phyloP scores from a whole-genome alignment of 2,329 filamentous ascomycete species.

The Chaetomiaceae sp. region DNA sequence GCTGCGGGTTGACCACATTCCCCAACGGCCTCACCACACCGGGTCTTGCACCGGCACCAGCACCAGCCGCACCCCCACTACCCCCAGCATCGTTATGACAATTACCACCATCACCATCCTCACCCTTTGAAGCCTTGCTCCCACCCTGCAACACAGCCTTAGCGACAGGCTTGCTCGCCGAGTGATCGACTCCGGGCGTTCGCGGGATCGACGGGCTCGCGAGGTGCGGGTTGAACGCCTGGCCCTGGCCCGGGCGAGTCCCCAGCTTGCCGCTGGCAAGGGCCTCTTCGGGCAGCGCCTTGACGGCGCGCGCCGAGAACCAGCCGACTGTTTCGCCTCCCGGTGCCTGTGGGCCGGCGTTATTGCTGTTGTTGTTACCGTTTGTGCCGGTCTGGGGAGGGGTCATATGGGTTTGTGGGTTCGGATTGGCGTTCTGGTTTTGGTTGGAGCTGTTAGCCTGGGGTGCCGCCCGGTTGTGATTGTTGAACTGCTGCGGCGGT shows the following conservation, averaged over 20 bases:
- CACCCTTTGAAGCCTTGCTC: conserved; percentile 32
- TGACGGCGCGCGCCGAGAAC: conserved; percentile 65
- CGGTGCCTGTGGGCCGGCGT: not conserved
- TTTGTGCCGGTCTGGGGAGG: conserved; percentile 25
- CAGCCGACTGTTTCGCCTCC: conserved; percentile 52
- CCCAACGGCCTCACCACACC: not conserved
- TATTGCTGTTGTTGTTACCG: conserved; percentile 6
- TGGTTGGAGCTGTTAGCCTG: conserved; percentile 12
- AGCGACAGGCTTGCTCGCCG: conserved; percentile 66
- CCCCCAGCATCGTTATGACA: conserved; percentile 20
- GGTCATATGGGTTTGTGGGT: conserved; percentile 30
- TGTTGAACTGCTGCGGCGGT: conserved; percentile 27
- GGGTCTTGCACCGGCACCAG: not conserved
- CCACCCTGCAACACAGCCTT: conserved; percentile 50
- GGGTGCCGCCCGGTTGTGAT: conserved; percentile 17
- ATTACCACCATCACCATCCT: conserved; percentile 9
- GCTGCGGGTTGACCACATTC: conserved; percentile 48
- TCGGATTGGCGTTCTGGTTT: conserved; percentile 13
- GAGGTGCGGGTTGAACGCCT: conserved; percentile 66
- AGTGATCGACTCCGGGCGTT: conserved; percentile 82
- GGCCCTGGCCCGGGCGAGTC: conserved; percentile 44
- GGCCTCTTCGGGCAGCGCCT: conserved; percentile 48
- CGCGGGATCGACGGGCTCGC: conserved; percentile 84
- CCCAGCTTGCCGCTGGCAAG: conserved; percentile 39
- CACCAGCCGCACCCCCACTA: not conserved